Evolutionary conservation across 768 basidiomycete genomes (phyloP), one percentile per base, ranked within the genome.

Genomic region (Neoboletus brunneissimus): DNA sequence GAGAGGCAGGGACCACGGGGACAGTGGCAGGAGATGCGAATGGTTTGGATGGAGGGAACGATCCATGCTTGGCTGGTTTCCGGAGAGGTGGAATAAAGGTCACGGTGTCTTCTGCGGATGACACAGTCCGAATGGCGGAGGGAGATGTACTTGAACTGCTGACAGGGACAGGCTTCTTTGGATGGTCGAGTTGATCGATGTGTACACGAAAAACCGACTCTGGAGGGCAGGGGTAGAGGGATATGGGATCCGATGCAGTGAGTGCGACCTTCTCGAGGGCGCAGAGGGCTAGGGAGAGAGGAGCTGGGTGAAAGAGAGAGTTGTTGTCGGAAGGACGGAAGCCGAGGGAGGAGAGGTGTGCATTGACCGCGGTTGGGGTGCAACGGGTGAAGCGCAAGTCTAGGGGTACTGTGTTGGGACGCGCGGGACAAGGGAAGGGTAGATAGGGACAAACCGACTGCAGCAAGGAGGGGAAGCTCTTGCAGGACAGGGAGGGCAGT

Each of bases 391-490:
- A 79, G 55, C 80, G 76, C 27, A 83, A 69, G 67, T 84, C 83
- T 84, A 53, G 29, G 34, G 32, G 49, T 25, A 41, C 38, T 34
- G 27, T 22, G 48, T 48, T 49, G 49, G 55, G 29, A 54, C 52
- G 40, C 29, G 46, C 45, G 32, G 43, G 29, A 46, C 27, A 51
- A 46, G 45, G 34, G 41, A 46, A 16, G 34, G 51, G 37, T 16
- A 22, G 20, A 42, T 23, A 16, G 22, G 13, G 25, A 79, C 81
- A 31, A 50, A 86, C 87, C 88, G 60, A 89, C 59, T 20, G 81
- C 80, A 27, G 79, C 80, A 27, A 89, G 79, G 35, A 88, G 75
- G 20, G 81, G 81, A 55, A 89, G 85, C 22, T 66, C 71, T 43
- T 56, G 37, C 0, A 89, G 71, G 32, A 71, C 59, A 2, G 68